Percentiles rank a stretch among this genome's conserved stretches.
phyloP scores from a whole-genome alignment of 495 filamentous ascomycete genomes.

The Elaphomyces granulatus region DNA sequence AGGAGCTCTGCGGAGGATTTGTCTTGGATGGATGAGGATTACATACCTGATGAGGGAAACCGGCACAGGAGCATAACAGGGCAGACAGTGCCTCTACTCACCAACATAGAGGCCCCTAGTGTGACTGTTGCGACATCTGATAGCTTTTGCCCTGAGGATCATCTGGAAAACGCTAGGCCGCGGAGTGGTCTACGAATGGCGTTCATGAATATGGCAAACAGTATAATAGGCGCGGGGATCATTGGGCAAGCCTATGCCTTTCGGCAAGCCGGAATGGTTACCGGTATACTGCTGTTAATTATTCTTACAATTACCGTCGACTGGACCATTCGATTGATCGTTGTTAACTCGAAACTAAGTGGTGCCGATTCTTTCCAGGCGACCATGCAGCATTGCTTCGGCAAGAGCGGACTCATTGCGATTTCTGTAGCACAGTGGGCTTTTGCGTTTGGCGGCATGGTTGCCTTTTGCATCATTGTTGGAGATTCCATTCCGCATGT shows the following conservation, averaged over 20 bases:
- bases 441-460: constrained; percentile 97
- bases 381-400: constrained; percentile 90
- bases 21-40: constrained; percentile 44
- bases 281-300: constrained; percentile 65
- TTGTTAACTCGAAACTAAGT: constrained; percentile 87
- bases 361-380: constrained; percentile 87
- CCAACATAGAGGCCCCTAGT: constrained; percentile 74
- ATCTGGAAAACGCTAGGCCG: constrained; percentile 45
- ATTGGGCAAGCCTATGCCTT: constrained; percentile 97
- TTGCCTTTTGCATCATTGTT: constrained; percentile 94
- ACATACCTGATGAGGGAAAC: constrained; percentile 18
- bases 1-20: constrained; percentile 29
- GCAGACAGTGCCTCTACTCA: constrained; percentile 61
- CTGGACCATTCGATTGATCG: constrained; percentile 95
- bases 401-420: constrained; percentile 70
- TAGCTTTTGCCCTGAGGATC: constrained; percentile 44
- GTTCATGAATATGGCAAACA: constrained; percentile 99
- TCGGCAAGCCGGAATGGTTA: constrained; percentile 69
- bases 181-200: constrained; percentile 52
- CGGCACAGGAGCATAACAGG: constrained; percentile 15
- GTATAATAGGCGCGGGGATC: constrained; percentile 94
- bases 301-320: constrained; percentile 70
- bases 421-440: constrained; percentile 88
- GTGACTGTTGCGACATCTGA: constrained; percentile 60
- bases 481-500: constrained; percentile 94